A percentile compares a stretch with the other conserved stretches of the same genome.
Conservation (phyloP, 192 early-diverging fungal genomes). For the Phycomyces blakesleeanus region DNA sequence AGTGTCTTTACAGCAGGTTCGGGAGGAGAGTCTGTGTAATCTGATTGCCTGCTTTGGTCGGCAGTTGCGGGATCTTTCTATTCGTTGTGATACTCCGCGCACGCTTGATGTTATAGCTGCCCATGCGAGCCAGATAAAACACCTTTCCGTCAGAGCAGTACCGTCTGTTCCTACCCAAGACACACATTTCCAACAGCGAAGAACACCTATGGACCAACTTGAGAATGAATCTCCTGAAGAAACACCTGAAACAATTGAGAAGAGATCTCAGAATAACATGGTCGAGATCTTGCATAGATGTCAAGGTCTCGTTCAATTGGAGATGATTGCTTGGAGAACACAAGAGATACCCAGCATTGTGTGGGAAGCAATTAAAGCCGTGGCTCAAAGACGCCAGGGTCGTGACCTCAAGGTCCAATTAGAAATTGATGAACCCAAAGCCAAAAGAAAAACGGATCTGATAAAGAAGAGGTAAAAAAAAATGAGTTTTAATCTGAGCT, state of each 20-base stretch:
- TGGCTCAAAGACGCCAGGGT: too few species aligned
- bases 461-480: too few species aligned
- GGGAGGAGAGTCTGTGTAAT: conserved; percentile 1
- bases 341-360: conserved; percentile 10
- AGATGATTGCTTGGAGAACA: conserved; percentile 7
- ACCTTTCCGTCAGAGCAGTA: not conserved
- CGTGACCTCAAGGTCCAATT: too few species aligned
- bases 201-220: too few species aligned
- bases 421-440: too few species aligned
- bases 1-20: conserved; percentile 8
- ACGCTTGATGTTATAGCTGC: conserved; percentile 1
- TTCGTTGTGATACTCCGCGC: conserved; percentile 4
- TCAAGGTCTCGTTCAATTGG: not conserved
- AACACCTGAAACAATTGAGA: not conserved
- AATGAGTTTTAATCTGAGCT: too few species aligned
- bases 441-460: too few species aligned
- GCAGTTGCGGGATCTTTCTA: conserved; percentile 3
- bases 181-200: too few species aligned
- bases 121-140: conserved; percentile 5
- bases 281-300: conserved; percentile 4
- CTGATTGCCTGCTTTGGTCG: not conserved
- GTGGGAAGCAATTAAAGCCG: too few species aligned
- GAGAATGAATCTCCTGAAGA: too few species aligned
- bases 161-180: too few species aligned
- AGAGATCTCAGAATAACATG: not conserved